These are phyloP conservation scores for Globisporangium radiosum DNA, from an alignment of 352 stramenopile species.

Conservation along the genomic window DNA sequence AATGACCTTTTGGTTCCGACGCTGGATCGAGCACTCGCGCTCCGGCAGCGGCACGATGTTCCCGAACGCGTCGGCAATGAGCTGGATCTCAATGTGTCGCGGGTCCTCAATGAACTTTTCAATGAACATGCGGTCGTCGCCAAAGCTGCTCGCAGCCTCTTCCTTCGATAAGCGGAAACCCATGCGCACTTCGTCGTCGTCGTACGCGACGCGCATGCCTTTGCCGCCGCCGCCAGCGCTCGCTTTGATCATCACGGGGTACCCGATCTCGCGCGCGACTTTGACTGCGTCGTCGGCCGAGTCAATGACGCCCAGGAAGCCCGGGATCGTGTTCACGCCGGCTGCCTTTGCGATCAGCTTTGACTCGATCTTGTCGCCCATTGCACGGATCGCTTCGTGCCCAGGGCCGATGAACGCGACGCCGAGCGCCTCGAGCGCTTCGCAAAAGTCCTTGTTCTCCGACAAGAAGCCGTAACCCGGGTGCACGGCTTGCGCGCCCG, in stretches of 20 bases:
- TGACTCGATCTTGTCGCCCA: conserved; percentile 94
- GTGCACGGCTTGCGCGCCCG: conserved; percentile 90
- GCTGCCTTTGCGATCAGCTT: conserved; percentile 93
- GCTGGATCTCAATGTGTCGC: conserved; percentile 98
- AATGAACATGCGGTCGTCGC: conserved; percentile 94
- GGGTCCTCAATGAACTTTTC: conserved; percentile 97
- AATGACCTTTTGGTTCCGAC: conserved; percentile 97
- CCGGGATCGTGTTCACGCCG: conserved; percentile 91
- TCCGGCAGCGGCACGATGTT: conserved; percentile 92
- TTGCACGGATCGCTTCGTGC: conserved; percentile 82
- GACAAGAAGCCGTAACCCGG: conserved; percentile 94
- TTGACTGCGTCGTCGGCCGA: conserved; percentile 73
- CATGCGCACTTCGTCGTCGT: conserved; percentile 86
- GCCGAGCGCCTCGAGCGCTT: conserved; percentile 62
- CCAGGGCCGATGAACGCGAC: conserved; percentile 89
- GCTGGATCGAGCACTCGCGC: conserved; percentile 95
- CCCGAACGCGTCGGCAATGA: conserved; percentile 89
- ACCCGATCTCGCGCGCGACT: conserved; percentile 91
- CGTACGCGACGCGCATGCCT: conserved; percentile 94
- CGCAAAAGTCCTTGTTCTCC: conserved; percentile 91
- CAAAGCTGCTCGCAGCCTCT: conserved; percentile 89
- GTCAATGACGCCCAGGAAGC: conserved; percentile 87
- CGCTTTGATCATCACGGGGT: conserved; percentile 98
- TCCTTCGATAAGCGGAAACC: conserved; percentile 81
- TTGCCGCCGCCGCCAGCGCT: conserved; percentile 93